phyloP scores from a whole-genome alignment of 169 alveolate genomes.

The Plasmodium gonderi region DNA sequence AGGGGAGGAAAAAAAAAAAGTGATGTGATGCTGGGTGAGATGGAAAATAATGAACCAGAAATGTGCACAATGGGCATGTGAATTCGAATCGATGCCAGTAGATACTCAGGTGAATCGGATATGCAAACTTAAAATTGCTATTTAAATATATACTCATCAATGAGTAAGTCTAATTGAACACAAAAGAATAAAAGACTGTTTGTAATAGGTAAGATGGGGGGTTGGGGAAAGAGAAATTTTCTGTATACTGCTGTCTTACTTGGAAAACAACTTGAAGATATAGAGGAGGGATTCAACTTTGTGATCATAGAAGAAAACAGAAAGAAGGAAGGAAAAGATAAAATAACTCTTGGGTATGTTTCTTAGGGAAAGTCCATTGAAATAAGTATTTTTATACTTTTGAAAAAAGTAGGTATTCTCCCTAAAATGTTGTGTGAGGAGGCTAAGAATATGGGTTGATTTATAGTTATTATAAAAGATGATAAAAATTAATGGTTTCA shows the following conservation, averaged over 20 bases:
- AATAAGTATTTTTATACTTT: constrained; percentile 35
- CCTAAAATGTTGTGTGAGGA: constrained; percentile 1
- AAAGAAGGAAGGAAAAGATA: constrained; percentile 32
- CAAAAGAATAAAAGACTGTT: too few species aligned
- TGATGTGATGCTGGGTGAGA: too few species aligned
- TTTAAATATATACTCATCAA: too few species aligned
- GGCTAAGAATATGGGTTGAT: constrained; percentile 8
- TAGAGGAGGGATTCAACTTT: constrained; percentile 41
- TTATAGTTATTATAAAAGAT: constrained; percentile 39
- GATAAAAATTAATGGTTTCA: constrained; percentile 41
- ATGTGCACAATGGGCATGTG: too few species aligned
- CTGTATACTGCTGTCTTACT: not conserved
- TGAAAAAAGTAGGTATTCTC: constrained; percentile 21
- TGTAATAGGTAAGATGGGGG: too few species aligned
- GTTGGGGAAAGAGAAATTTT: too few species aligned
- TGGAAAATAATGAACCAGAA: too few species aligned
- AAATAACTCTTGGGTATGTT: constrained; percentile 42
- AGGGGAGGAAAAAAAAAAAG: not conserved
- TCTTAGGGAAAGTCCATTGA: constrained; percentile 28
- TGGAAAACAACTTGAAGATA: constrained; percentile 40
- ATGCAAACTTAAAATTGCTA: too few species aligned
- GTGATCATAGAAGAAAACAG: constrained; percentile 47
- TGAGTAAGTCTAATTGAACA: too few species aligned
- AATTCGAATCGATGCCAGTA: too few species aligned
- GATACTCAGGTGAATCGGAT: too few species aligned